Percentiles rank a stretch among this genome's conserved stretches.
Conservation (phyloP, 495 filamentous ascomycete species). For the Penicillium crystallinum region DNA sequence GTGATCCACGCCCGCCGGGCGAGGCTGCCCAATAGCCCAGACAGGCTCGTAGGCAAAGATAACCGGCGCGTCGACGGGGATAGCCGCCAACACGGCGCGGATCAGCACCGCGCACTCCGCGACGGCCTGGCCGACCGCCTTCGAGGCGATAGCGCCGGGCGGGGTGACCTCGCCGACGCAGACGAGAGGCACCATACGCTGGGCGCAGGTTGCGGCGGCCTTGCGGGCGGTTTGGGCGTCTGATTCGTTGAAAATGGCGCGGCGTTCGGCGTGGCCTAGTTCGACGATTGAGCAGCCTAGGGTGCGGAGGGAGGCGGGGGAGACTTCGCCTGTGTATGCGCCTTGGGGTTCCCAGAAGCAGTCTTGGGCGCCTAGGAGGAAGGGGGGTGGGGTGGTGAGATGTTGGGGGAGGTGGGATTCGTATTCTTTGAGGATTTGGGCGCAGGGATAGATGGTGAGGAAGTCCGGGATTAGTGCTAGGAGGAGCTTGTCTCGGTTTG, state of each 20-base stretch:
- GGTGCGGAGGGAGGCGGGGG: conserved; percentile 56
- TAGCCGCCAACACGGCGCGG: conserved; percentile 50
- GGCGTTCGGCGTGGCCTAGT: conserved; percentile 74
- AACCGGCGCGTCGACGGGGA: conserved; percentile 58
- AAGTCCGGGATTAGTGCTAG: conserved; percentile 81
- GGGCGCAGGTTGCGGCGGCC: conserved; percentile 56
- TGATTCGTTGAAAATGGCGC: conserved; percentile 64
- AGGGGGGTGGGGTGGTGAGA: conserved; percentile 26
- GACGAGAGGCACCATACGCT: conserved; percentile 70
- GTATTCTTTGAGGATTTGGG: conserved; percentile 44
- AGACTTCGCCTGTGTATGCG: conserved; percentile 73
- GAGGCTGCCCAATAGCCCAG: conserved; percentile 75
- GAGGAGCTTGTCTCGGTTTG: conserved; percentile 68
- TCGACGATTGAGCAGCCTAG: conserved; percentile 68
- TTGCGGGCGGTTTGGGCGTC: conserved; percentile 60
- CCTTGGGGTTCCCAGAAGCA: conserved; percentile 56
- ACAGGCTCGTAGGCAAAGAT: conserved; percentile 86
- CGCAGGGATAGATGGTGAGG: conserved; percentile 55
- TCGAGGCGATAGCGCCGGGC: conserved; percentile 43
- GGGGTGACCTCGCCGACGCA: conserved; percentile 67
- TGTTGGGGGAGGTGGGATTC: conserved; percentile 22
- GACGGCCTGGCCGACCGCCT: conserved; percentile 54
- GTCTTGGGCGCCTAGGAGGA: conserved; percentile 73
- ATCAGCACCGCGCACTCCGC: conserved; percentile 62
- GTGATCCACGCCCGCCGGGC: conserved; percentile 68